Evolutionary conservation across 2,329 filamentous ascomycete genomes (phyloP), one percentile per base, ranked within the genome.

Genomic region (Aspergillus latus): DNA sequence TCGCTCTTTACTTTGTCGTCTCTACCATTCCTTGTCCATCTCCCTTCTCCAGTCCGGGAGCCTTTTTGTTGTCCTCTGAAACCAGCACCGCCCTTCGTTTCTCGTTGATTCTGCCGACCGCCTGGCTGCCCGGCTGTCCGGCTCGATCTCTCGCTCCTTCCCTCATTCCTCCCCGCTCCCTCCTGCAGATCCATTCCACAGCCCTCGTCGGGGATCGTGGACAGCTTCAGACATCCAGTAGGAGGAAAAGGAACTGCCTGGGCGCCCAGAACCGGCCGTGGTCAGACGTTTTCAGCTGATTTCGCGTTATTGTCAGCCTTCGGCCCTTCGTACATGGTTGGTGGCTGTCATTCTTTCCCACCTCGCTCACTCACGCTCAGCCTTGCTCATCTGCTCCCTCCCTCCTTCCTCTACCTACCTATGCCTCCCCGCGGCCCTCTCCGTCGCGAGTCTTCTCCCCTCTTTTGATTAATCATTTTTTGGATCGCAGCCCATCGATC

Each of bases 121-220:
- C 47, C 50, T 28, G 30, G 43, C 11, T 11, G 29, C 29, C 9
- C 29, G 29, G 6, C 30, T 16, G 29, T 32, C 39, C 16, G 39
- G n/a, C 11, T 16, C n/a, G 29, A 29, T 54, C 34, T 49, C 44
- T 50, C 29, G 44, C 53, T 49, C 49, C 52, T 50, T 32, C 53
- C 49, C 21, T 57, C 40, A 55, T 52, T 43, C 42, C 49, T 52
- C 39, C 54, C 42, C 56, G 62, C 68, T 66, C 66, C 67, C 67
- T 72, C 68, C 68, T 71, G 70, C 63, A 68, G 70, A 72, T 72
- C 70, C 70, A 70, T 72, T 72, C 69, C 62, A 56, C 57, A 52
- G 49, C 57, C 58, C 56, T 48, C 55, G 39, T 54, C 49, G 55
- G 49, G 58, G 45, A 36, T 39, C 45, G 39, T 49, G 34, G 42